Percentiles rank a stretch among this genome's conserved stretches.
Evolutionary conservation across 2,329 filamentous ascomycete species (phyloP).

Genomic region (Stromatinia cepivora): DNA sequence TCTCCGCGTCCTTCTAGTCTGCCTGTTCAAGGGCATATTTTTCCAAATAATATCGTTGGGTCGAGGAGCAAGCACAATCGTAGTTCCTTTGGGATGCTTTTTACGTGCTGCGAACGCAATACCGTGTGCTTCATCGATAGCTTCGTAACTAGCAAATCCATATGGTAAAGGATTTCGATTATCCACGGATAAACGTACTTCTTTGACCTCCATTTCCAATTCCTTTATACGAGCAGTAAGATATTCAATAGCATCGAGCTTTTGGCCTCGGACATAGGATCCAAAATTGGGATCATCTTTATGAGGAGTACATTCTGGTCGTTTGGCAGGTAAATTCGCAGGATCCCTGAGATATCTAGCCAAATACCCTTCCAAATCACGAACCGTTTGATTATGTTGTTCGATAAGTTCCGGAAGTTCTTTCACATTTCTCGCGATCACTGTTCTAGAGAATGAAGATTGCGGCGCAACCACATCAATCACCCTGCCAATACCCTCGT

Average conservation of each 20-base stretch:
- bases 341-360: conserved; percentile 92
- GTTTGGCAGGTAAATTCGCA: conserved; percentile 69
- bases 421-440: conserved; percentile 89
- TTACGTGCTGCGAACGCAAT: conserved; percentile 80
- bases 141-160: conserved; percentile 91
- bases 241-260: conserved; percentile 93
- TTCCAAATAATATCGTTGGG: conserved; percentile 96
- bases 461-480: conserved; percentile 79
- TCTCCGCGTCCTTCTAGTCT: conserved; percentile 68
- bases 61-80: conserved; percentile 74
- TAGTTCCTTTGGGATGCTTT: conserved; percentile 77
- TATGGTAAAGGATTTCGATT: conserved; percentile 86
- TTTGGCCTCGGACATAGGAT: conserved; percentile 66
- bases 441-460: conserved; percentile 74
- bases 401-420: conserved; percentile 82
- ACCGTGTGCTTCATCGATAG: conserved; percentile 81
- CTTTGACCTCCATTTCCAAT: conserved; percentile 80
- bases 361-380: conserved; percentile 77
- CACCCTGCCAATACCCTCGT: conserved; percentile 84
- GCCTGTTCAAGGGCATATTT: conserved; percentile 74
- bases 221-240: conserved; percentile 80
- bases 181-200: conserved; percentile 79
- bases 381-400: conserved; percentile 78
- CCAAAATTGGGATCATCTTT: conserved; percentile 72
- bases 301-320: conserved; percentile 77